Conservation (phyloP, 106 monocot genomes). For the Allium cepa region DNA sequence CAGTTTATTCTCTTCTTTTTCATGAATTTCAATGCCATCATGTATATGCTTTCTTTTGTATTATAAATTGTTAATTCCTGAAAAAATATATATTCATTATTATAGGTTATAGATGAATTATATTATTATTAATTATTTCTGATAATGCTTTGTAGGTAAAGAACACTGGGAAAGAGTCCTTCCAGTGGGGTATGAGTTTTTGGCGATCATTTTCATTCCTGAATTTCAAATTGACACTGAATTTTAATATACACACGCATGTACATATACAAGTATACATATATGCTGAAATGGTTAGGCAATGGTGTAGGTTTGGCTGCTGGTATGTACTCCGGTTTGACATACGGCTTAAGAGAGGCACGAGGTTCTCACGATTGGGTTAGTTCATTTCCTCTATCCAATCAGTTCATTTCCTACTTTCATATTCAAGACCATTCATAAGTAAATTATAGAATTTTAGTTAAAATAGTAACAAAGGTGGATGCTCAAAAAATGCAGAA, state of each 20-base stretch:
- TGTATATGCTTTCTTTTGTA: background rate
- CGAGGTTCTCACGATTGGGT: constrained; percentile 93
- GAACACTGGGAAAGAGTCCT: constrained; percentile 58
- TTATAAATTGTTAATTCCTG: no score
- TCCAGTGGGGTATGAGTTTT: constrained; percentile 72
- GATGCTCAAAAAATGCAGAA: constrained; percentile 29
- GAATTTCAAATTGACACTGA: background rate
- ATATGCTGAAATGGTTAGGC: background rate
- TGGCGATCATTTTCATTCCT: background rate
- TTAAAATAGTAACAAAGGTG: no score
- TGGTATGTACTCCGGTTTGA: constrained; percentile 80
- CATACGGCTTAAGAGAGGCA: constrained; percentile 80
- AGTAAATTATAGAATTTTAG: no score
- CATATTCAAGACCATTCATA: no score
- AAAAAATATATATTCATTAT: no score
- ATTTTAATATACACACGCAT: background rate
- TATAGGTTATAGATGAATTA: background rate
- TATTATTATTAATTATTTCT: background rate
- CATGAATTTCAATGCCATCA: background rate
- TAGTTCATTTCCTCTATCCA: background rate
- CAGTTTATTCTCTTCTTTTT: background rate
- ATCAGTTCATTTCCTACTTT: no score
- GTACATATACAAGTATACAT: background rate
- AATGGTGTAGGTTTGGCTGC: constrained; percentile 55
- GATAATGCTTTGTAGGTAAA: constrained; percentile 42